These are phyloP conservation scores for Pseudogymnoascus destructans DNA, from an alignment of 2,329 filamentous ascomycete genomes.

Conservation along the genomic window DNA sequence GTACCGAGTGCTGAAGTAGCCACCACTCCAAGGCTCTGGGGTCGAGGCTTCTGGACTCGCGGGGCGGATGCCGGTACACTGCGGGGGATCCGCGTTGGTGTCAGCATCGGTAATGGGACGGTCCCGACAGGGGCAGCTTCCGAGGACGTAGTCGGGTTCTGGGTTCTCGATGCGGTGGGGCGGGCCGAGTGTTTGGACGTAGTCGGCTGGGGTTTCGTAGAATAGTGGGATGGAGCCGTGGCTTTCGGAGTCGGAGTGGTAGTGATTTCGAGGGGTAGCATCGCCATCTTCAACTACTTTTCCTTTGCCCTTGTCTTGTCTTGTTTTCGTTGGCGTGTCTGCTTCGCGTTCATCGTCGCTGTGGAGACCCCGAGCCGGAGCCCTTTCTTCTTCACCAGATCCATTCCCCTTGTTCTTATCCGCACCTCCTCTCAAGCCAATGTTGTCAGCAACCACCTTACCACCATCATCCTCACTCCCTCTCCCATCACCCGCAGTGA, in stretches of 20 bases:
- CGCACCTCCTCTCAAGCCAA: neutral
- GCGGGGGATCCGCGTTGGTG: neutral
- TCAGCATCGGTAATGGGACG: neutral
- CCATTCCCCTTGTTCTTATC: neutral
- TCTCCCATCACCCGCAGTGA: neutral
- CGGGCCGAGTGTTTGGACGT: neutral
- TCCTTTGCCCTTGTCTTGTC: neutral
- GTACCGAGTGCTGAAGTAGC: neutral
- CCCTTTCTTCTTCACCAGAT: neutral
- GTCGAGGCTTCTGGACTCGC: neutral
- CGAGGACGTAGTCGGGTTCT: neutral
- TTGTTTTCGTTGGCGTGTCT: neutral
- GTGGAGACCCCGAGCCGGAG: neutral
- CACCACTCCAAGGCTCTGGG: neutral
- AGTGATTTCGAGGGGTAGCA: neutral
- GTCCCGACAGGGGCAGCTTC: neutral
- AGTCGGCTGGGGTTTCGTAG: neutral
- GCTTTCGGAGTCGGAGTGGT: neutral
- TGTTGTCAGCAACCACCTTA: neutral
- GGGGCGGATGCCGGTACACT: neutral
- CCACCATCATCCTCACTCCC: neutral
- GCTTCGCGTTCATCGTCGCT: neutral
- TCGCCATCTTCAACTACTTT: neutral
- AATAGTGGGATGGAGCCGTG: neutral
- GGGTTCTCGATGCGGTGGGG: neutral